phyloP scores from a whole-genome alignment of 2,329 filamentous ascomycete genomes.

The Rutstroemia sp. region DNA sequence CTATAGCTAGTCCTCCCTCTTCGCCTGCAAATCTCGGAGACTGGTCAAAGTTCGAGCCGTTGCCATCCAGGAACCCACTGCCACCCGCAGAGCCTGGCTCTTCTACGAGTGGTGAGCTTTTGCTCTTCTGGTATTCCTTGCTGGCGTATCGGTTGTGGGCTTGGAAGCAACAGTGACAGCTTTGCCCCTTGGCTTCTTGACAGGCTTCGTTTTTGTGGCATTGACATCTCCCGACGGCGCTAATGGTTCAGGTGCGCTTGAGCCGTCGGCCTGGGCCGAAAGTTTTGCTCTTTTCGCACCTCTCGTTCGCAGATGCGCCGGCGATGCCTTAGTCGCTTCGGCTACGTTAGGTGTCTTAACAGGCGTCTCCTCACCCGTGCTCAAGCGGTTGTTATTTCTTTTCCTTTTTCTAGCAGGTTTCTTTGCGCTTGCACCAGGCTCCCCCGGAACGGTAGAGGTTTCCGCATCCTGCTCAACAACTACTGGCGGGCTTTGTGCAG shows the following conservation, averaged over 20 bases:
- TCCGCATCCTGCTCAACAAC: neutral
- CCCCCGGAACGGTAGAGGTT: constrained; percentile 3
- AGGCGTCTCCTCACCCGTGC: constrained; percentile 1
- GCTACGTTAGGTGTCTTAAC: neutral
- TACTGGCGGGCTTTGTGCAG: neutral
- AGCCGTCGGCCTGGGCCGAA: neutral
- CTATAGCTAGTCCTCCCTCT: constrained; percentile 2
- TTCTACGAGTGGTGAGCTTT: constrained; percentile 31
- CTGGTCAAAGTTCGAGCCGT: neutral
- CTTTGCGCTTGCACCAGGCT: constrained; percentile 5
- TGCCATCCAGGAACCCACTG: constrained; percentile 25
- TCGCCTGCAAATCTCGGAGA: neutral
- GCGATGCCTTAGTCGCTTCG: neutral
- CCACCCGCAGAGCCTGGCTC: constrained; percentile 28
- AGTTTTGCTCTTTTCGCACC: neutral
- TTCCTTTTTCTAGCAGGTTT: constrained; percentile 17
- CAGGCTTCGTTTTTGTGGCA: constrained; percentile 11
- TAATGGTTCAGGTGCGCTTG: constrained; percentile 9
- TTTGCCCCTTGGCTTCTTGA: constrained; percentile 10
- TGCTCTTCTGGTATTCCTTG: constrained; percentile 15
- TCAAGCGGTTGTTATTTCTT: constrained; percentile 20
- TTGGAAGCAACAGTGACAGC: constrained; percentile 4
- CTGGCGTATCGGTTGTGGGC: constrained; percentile 7
- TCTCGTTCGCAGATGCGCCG: neutral
- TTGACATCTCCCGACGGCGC: constrained; percentile 13